Evolutionary conservation across 1,284 basidiomycete genomes (phyloP), one percentile per base, ranked within the genome.

Genomic region (Cutaneotrichosporon dermatis): DNA sequence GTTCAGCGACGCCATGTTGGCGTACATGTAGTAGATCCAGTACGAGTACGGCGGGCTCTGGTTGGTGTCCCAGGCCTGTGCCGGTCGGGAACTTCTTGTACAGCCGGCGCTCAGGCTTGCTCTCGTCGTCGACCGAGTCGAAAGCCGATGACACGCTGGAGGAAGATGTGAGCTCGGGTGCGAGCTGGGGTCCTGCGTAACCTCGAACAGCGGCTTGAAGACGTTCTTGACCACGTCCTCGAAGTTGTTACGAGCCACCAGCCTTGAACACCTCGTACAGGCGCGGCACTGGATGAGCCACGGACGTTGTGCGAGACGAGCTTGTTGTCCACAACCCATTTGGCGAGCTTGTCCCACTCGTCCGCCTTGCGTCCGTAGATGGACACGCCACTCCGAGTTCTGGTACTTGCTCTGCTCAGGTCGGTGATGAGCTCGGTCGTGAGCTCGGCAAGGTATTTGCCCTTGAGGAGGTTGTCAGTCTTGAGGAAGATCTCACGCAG

Each of bases 321-420:
- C 75, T 93, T 92, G 81, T 98, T 86, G 73, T 90, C 84, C 71
- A 97, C 86, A 55, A 99, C 87, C 96, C 96, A 99, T 80, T 88
- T 88, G 6, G 96, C 95, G 5, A 99, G 82, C 74, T 97, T 98
- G 81, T 99, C 96, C 96, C 96, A 99, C 79, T 99, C 96, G 63
- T 86, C 73, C 44, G 76, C 59, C 59, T 78, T 81, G 56, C 79
- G 85, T 7, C 94, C 96, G 69, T 99, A 99, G 67, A 99, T 92
- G 59, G 91, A 95, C 62, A 8, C 96, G 86, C 88, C 96, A 99
- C 80, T 99, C 96, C 70, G 86, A 94, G 77, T 90, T 96, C 83
- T 99, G 95, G 71, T 99, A 99, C 79, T 99, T 99, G 82, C 90
- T 94, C 77, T 95, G 91, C 76, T 98, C 93, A 98, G 78, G 84